A percentile compares a stretch with the other conserved stretches of the same genome.
phyloP scores from a whole-genome alignment of 73 alveolate genomes.

The Stentor roeselii region DNA sequence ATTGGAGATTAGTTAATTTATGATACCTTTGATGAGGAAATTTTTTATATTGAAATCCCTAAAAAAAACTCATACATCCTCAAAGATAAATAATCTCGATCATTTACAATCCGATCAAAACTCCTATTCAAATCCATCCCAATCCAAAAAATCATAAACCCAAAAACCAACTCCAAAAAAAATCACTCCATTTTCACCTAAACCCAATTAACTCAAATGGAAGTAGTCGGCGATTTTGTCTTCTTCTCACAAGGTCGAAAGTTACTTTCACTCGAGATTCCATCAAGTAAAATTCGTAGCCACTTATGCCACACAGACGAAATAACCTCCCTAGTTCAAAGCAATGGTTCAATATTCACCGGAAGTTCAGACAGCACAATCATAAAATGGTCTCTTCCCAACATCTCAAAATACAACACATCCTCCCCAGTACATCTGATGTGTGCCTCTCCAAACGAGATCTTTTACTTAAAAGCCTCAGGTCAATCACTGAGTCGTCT shows the following conservation, averaged over 20 bases:
- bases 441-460: neutral
- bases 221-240: slow-evolving; percentile 3
- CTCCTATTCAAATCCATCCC: no score
- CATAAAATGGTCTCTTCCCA: slow-evolving; percentile 11
- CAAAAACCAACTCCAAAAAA: no score
- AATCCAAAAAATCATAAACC: no score
- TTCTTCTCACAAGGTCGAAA: slow-evolving; percentile 6
- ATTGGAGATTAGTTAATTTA: no score
- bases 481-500: neutral
- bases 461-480: neutral
- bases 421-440: neutral
- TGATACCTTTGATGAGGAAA: no score
- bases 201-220: no score
- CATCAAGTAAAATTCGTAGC: neutral
- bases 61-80: no score
- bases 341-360: neutral
- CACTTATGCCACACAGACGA: neutral
- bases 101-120: no score
- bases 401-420: neutral
- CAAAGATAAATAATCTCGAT: no score
- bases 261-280: neutral
- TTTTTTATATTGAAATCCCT: no score
- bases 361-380: neutral
- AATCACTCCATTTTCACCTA: no score
- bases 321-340: neutral